Percentiles rank a stretch among this genome's conserved stretches.
These are phyloP conservation scores for Paramecium primaurelia DNA, from an alignment of 73 alveolate species.

Conservation along the genomic window DNA sequence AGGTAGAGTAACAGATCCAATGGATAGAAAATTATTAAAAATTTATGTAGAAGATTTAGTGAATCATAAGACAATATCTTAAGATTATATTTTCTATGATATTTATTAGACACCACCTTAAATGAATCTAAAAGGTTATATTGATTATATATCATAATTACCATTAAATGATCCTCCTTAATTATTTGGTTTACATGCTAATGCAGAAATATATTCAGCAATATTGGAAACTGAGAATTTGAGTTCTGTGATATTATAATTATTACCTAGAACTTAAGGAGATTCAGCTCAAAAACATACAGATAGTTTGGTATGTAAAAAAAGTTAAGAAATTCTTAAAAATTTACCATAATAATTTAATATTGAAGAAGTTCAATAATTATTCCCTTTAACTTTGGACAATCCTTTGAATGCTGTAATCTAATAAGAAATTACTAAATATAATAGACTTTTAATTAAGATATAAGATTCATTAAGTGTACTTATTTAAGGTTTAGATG, in stretches of 20 bases:
- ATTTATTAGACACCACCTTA: conserved; percentile 64
- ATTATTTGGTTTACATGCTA: conserved; percentile 96
- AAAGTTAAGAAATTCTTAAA: conserved; percentile 8
- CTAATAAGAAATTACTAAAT: conserved; percentile 78
- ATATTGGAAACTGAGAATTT: conserved; percentile 87
- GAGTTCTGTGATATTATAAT: conserved; percentile 80
- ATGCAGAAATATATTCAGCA: conserved; percentile 96
- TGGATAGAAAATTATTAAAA: conserved; percentile 91
- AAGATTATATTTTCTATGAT: conserved; percentile 64
- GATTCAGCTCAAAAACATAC: background rate
- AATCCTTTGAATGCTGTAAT: conserved; percentile 77
- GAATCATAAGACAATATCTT: conserved; percentile 78
- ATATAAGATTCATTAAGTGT: conserved; percentile 67
- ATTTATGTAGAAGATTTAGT: conserved; percentile 79
- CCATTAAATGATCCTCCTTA: conserved; percentile 94
- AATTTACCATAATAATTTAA: conserved; percentile 57
- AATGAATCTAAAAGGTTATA: conserved; percentile 71
- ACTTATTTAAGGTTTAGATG: conserved; percentile 77
- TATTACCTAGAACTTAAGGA: conserved; percentile 79
- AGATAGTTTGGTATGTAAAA: background rate
- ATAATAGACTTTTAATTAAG: conserved; percentile 66
- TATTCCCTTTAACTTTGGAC: conserved; percentile 68
- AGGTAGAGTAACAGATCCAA: conserved; percentile 97
- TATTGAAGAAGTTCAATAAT: conserved; percentile 71
- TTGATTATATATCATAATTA: conserved; percentile 76